A percentile compares a stretch with the other conserved stretches of the same genome.
Conservation (phyloP, 2,329 filamentous ascomycete species). For the Talaromyces pinophilus region DNA sequence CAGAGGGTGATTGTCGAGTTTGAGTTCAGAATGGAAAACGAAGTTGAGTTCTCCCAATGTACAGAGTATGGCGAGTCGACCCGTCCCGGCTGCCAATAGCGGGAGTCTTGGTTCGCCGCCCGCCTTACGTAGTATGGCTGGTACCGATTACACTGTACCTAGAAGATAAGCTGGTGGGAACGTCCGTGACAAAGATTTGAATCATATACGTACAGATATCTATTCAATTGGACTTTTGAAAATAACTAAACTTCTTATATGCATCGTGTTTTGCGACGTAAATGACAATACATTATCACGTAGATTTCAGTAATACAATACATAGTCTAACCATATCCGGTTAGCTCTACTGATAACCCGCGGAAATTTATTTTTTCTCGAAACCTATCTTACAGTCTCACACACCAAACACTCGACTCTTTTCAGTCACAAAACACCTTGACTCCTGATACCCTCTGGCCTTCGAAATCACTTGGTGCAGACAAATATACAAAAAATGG, state of each 20-base stretch:
- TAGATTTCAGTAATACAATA: not conserved
- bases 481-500: conserved; percentile 62
- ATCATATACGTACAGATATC: not conserved
- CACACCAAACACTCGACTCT: not conserved
- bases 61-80: not conserved
- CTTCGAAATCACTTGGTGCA: not conserved
- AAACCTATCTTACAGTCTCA: not conserved
- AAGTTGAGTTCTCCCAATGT: conserved; percentile 13
- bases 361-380: conserved; percentile 2
- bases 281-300: not conserved
- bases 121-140: not conserved
- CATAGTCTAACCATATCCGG: not conserved
- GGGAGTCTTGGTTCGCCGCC: conserved; percentile 18
- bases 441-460: not conserved
- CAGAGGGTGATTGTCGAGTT: not conserved
- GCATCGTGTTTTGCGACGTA: not conserved
- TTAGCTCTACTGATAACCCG: not conserved
- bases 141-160: not conserved
- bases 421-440: not conserved
- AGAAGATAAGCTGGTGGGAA: not conserved
- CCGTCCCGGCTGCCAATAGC: conserved; percentile 18
- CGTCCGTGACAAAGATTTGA: not conserved
- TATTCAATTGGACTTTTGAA: not conserved
- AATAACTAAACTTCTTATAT: not conserved
- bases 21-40: conserved; percentile 10